Percentiles rank a stretch among this genome's conserved stretches.
Conservation (phyloP, 768 basidiomycete species). For the Mycena epipterygia region DNA sequence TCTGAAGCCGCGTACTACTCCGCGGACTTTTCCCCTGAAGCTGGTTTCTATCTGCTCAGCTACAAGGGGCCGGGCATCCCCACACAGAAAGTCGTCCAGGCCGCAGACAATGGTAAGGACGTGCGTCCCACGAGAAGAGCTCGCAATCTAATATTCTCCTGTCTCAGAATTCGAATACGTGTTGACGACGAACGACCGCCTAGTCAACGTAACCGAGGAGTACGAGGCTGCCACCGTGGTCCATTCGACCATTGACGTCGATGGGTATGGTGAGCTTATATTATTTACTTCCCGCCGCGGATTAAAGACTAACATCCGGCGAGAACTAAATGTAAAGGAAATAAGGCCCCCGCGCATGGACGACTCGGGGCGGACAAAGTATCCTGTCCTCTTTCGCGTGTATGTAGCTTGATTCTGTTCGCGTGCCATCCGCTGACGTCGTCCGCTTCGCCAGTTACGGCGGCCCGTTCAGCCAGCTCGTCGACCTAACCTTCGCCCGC, state of each 20-base stretch:
- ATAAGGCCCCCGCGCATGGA: conserved; percentile 95
- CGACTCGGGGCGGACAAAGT: conserved; percentile 94
- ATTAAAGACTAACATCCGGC: conserved; percentile 37
- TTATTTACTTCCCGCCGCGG: conserved; percentile 10
- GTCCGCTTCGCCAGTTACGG: conserved; percentile 73
- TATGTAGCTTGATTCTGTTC: conserved; percentile 50
- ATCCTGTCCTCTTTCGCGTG: conserved; percentile 94
- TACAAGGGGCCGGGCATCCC: conserved; percentile 89
- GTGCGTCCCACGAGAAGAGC: conserved; percentile 6
- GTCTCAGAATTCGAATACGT: conserved; percentile 70
- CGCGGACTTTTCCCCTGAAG: conserved; percentile 86
- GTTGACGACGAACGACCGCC: conserved; percentile 77
- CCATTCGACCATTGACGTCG: conserved; percentile 80
- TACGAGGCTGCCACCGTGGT: conserved; percentile 81
- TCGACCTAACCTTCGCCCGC: conserved; percentile 73
- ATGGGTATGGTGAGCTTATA: conserved; percentile 80
- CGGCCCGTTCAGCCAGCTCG: conserved; percentile 88
- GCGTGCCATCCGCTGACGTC: conserved; percentile 10
- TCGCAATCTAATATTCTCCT: background rate
- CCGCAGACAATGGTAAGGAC: conserved; percentile 56
- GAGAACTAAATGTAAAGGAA: conserved; percentile 92
- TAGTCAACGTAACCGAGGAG: conserved; percentile 73
- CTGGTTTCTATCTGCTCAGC: conserved; percentile 84
- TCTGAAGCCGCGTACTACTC: conserved; percentile 69
- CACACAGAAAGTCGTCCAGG: conserved; percentile 85